Percentiles rank a stretch among this genome's conserved stretches.
phyloP scores from a whole-genome alignment of 2,329 filamentous ascomycete species.

The Pestalotiopsis sp. region DNA sequence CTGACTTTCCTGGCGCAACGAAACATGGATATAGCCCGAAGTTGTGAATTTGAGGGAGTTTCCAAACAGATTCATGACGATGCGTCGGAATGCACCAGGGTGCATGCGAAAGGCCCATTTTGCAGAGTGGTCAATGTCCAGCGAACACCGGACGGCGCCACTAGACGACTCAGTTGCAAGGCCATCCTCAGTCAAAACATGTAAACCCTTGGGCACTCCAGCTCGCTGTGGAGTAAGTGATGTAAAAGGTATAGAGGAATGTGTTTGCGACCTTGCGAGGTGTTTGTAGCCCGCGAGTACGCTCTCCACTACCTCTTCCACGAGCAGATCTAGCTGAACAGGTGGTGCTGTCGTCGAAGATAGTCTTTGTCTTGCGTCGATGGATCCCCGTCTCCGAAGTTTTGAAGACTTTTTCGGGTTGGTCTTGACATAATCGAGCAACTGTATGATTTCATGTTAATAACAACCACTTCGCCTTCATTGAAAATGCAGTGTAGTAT shows the following conservation, averaged over 20 bases:
- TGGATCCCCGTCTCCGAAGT: conserved; percentile 10
- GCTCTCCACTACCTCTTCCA: conserved; percentile 12
- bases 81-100: conserved; percentile 52
- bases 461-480: conserved; percentile 47
- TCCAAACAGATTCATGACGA: conserved; percentile 66
- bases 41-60: conserved; percentile 66
- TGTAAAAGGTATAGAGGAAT: background rate
- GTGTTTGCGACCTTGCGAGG: background rate
- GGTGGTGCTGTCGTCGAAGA: background rate
- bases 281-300: conserved; percentile 7
- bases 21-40: conserved; percentile 31
- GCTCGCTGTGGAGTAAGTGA: background rate
- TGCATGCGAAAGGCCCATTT: conserved; percentile 59
- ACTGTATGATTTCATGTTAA: conserved; percentile 35
- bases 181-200: background rate
- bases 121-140: conserved; percentile 50
- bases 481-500: background rate
- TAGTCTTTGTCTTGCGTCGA: background rate
- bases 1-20: conserved; percentile 20
- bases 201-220: background rate
- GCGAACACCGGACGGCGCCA: conserved; percentile 45
- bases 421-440: conserved; percentile 59
- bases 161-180: background rate
- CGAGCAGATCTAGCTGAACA: background rate
- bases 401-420: conserved; percentile 34